Evolutionary conservation across 2,329 filamentous ascomycete species (phyloP).

Genomic region (Aspergillus novoparasiticus): DNA sequence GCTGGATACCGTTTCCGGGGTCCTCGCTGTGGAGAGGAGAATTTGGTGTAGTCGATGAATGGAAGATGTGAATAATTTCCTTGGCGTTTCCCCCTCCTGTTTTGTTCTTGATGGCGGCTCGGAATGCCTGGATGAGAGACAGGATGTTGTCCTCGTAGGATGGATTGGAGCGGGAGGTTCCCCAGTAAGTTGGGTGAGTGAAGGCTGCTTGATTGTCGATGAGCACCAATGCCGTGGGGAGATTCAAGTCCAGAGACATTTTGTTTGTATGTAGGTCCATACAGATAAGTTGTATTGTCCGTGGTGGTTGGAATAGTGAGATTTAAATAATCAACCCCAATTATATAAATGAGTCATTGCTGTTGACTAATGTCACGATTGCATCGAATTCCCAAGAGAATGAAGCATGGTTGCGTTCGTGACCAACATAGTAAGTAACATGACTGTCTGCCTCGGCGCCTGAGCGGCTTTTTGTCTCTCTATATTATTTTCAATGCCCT

Average conservation of each 20-base stretch:
- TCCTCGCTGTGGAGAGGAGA: conserved; percentile 43
- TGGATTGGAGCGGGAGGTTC: conserved; percentile 47
- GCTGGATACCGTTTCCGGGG: conserved; percentile 28
- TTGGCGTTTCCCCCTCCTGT: conserved; percentile 2
- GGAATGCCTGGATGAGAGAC: conserved; percentile 41
- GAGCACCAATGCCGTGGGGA: conserved; percentile 47
- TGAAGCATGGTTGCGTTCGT: no score
- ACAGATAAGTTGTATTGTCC: no score
- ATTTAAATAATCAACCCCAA: not conserved
- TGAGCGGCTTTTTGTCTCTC: not conserved
- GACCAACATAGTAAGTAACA: not conserved
- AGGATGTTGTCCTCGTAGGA: conserved; percentile 47
- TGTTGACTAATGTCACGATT: not conserved
- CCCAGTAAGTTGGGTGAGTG: conserved; percentile 43
- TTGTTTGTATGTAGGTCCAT: not conserved
- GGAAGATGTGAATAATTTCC: conserved; percentile 50
- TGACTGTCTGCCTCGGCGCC: not conserved
- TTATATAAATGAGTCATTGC: not conserved
- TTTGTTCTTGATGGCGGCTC: conserved; percentile 24
- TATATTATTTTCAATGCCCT: not conserved
- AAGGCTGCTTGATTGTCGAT: conserved; percentile 54
- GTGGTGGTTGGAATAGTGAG: not conserved
- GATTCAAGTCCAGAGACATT: conserved; percentile 19
- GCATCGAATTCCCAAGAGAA: not conserved
- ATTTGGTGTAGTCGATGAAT: conserved; percentile 40